phyloP scores from a whole-genome alignment of 129 eudicot genomes.

The Tagetes patula region DNA sequence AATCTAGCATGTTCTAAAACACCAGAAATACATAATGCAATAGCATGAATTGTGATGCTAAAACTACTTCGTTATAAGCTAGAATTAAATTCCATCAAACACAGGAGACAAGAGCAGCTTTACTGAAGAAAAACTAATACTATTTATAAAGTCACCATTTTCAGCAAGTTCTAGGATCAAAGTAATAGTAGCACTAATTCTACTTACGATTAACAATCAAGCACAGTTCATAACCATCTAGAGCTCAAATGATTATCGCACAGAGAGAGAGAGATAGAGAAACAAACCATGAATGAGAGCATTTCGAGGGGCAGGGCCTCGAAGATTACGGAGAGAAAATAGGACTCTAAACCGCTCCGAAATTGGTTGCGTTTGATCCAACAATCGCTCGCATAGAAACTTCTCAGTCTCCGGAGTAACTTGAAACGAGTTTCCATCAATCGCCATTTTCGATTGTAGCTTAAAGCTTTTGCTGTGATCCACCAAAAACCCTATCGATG shows the following conservation, averaged over 20 bases:
- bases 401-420: conserved; percentile 60
- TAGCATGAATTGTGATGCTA: background rate
- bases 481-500: conserved; percentile 24
- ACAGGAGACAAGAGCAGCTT: background rate
- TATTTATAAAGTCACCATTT: background rate
- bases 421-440: conserved; percentile 42
- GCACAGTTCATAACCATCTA: too few relatives aligned
- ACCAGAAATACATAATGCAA: too few relatives aligned
- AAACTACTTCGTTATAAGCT: background rate
- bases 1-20: too few relatives aligned
- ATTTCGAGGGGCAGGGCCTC: conserved; percentile 67
- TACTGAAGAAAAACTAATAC: background rate
- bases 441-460: conserved; percentile 24
- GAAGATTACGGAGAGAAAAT: conserved; percentile 84
- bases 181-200: background rate
- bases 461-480: conserved; percentile 7
- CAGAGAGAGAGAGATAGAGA: background rate
- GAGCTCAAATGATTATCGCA: background rate
- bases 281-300: conserved; percentile 69
- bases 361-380: conserved; percentile 76
- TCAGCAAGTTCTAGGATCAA: background rate
- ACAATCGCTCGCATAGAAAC: conserved; percentile 66
- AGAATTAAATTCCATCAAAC: conserved; percentile 1
- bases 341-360: conserved; percentile 90
- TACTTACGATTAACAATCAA: background rate